A percentile compares a stretch with the other conserved stretches of the same genome.
Evolutionary conservation across 192 early-diverging fungal genomes (phyloP).

Genomic region (Podila minutissima): DNA sequence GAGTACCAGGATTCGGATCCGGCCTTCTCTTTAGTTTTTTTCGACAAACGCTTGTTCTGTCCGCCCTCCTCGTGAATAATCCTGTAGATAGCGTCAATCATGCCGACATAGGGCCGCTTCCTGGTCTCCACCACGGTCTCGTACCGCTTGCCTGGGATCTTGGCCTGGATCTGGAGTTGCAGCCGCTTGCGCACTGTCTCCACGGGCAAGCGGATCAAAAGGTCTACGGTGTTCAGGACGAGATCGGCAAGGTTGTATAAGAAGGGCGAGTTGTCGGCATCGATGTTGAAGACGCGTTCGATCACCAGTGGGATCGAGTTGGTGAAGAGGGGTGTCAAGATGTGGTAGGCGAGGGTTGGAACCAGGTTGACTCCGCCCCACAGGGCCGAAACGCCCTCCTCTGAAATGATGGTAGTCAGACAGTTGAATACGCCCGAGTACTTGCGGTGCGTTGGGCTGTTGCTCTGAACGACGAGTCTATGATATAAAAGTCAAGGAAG

Average conservation of each 20-base stretch:
- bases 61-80: slow-evolving; percentile 83
- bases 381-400: slow-evolving; percentile 77
- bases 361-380: slow-evolving; percentile 78
- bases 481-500: too few species aligned
- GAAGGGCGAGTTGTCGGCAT: slow-evolving; percentile 69
- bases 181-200: slow-evolving; percentile 89
- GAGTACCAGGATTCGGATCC: slow-evolving; percentile 40
- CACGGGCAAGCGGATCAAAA: slow-evolving; percentile 82
- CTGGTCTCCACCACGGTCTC: slow-evolving; percentile 73
- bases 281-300: slow-evolving; percentile 69
- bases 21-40: slow-evolving; percentile 3
- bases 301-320: slow-evolving; percentile 73
- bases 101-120: slow-evolving; percentile 77
- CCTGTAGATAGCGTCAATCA: slow-evolving; percentile 71
- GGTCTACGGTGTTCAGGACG: slow-evolving; percentile 74
- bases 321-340: slow-evolving; percentile 77
- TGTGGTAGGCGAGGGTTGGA: slow-evolving; percentile 84
- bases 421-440: slow-evolving; percentile 87
- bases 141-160: slow-evolving; percentile 62
- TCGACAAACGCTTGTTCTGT: slow-evolving; percentile 23
- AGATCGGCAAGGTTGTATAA: slow-evolving; percentile 70
- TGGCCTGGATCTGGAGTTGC: slow-evolving; percentile 80
- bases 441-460: slow-evolving; percentile 77
- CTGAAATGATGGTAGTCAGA: slow-evolving; percentile 75
- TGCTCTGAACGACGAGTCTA: slow-evolving; percentile 86